These are phyloP conservation scores for Simmondsia chinensis DNA, from an alignment of 148 eudicot genomes.

Conservation along the genomic window DNA sequence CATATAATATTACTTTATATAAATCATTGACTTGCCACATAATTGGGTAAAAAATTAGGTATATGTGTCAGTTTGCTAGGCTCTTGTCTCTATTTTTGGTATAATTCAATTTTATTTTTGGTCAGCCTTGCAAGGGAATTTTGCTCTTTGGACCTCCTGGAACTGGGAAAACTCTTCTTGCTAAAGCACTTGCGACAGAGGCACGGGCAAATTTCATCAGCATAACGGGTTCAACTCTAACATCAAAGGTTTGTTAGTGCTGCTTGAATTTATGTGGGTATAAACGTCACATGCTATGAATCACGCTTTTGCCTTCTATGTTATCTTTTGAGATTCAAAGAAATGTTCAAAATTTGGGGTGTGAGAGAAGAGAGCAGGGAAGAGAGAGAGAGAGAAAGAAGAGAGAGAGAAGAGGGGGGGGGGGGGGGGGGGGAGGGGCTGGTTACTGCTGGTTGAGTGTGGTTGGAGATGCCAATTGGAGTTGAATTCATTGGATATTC, in stretches of 20 bases:
- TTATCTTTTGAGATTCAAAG: too few species aligned
- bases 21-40: too few species aligned
- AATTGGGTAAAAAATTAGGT: too few species aligned
- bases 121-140: slow-evolving; percentile 98
- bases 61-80: too few species aligned
- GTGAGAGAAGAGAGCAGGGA: background rate
- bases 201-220: slow-evolving; percentile 96
- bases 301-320: too few species aligned
- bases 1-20: too few species aligned
- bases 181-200: slow-evolving; percentile 98
- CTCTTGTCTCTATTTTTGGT: too few species aligned
- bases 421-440: background rate
- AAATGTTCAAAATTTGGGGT: too few species aligned
- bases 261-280: background rate
- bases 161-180: slow-evolving; percentile 96
- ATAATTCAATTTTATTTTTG: too few species aligned
- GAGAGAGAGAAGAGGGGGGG: background rate
- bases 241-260: slow-evolving; percentile 64
- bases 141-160: slow-evolving; percentile 99
- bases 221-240: slow-evolving; percentile 88
- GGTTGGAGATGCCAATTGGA: too few species aligned
- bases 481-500: too few species aligned
- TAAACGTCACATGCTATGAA: background rate
- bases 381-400: background rate
- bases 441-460: background rate